Evolutionary conservation across 169 alveolate genomes (phyloP).

Genomic region (Eimeria falciformis): DNA sequence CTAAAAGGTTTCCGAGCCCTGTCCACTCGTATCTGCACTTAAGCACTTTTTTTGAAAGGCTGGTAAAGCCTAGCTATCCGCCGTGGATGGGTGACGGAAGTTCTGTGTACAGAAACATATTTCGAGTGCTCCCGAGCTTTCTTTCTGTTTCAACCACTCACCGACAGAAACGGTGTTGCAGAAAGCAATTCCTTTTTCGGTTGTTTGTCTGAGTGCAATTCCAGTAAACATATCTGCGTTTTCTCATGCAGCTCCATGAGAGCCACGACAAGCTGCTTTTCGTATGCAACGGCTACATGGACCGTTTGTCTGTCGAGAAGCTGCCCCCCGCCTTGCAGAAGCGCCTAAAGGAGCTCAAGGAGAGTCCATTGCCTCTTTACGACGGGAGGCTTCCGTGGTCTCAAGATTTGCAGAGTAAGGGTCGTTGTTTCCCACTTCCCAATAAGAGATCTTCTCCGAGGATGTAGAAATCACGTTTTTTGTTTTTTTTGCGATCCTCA

Average conservation of each 20-base stretch:
- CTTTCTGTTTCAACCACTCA: background rate
- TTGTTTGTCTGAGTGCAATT: too few species aligned
- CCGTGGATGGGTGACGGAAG: too few species aligned
- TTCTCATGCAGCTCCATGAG: constrained; percentile 70
- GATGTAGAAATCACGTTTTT: too few species aligned
- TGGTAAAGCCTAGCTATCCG: too few species aligned
- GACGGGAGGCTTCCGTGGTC: constrained; percentile 72
- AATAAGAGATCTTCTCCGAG: background rate
- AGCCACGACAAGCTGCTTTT: constrained; percentile 74
- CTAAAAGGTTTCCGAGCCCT: too few species aligned
- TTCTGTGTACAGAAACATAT: too few species aligned
- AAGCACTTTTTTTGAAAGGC: background rate
- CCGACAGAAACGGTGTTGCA: too few species aligned
- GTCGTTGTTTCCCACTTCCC: background rate
- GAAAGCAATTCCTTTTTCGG: background rate
- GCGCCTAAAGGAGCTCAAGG: constrained; percentile 36
- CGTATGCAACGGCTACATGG: constrained; percentile 78
- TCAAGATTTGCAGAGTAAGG: constrained; percentile 64
- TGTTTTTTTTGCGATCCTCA: background rate
- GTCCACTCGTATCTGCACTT: too few species aligned
- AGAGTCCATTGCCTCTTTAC: constrained; percentile 53
- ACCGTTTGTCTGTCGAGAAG: constrained; percentile 25
- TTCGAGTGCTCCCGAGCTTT: too few species aligned
- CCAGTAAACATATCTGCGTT: too few species aligned
- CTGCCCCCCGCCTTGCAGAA: constrained; percentile 61